Evolutionary conservation across 2,329 filamentous ascomycete species (phyloP).

Genomic region (Anthostomella pinea): DNA sequence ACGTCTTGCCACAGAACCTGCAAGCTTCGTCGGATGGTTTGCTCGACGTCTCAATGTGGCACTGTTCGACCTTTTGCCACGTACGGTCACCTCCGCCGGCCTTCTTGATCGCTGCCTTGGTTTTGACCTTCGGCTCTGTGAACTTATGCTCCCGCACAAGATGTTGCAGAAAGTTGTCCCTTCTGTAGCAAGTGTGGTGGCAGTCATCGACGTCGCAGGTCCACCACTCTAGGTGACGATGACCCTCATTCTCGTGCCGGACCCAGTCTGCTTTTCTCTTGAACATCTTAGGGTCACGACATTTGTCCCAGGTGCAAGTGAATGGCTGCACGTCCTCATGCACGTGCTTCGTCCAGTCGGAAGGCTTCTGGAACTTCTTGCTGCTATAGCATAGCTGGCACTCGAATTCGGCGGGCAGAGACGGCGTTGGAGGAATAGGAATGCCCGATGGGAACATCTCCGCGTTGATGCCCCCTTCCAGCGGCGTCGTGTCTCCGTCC

Average conservation of each 20-base stretch:
- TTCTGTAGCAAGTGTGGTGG: constrained; percentile 76
- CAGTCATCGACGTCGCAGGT: constrained; percentile 79
- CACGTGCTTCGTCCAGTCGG: constrained; percentile 95
- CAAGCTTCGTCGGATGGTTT: constrained; percentile 75
- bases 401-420: constrained; percentile 83
- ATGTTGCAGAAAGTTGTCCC: constrained; percentile 92
- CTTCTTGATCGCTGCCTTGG: constrained; percentile 64
- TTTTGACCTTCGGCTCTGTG: constrained; percentile 75
- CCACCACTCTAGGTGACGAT: constrained; percentile 90
- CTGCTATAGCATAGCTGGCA: constrained; percentile 82
- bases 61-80: constrained; percentile 75
- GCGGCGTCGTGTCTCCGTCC: constrained; percentile 64
- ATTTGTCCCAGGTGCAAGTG: constrained; percentile 84
- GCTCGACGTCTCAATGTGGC: constrained; percentile 65
- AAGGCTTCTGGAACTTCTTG: constrained; percentile 86
- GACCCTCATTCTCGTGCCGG: constrained; percentile 86
- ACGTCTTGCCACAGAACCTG: constrained; percentile 79
- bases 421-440: constrained; percentile 72
- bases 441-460: constrained; percentile 80
- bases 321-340: constrained; percentile 93
- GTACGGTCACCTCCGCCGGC: constrained; percentile 59
- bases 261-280: constrained; percentile 97
- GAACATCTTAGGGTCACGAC: constrained; percentile 84
- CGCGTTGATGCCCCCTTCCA: constrained; percentile 65
- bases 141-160: constrained; percentile 89